phyloP scores from a whole-genome alignment of 169 alveolate genomes.

The Neospora caninum region DNA sequence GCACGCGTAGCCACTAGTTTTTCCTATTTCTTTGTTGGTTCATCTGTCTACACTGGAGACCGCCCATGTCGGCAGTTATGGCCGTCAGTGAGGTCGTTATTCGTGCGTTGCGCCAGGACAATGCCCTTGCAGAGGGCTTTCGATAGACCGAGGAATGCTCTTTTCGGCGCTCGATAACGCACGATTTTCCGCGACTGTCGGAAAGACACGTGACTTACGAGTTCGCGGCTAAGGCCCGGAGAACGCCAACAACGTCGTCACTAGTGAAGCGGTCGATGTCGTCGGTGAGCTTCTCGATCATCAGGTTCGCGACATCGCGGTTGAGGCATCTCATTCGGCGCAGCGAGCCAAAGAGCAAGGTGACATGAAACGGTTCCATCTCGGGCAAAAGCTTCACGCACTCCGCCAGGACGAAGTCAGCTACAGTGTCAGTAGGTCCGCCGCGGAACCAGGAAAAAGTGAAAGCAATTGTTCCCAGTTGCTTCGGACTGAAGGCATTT shows the following conservation, averaged over 20 bases:
- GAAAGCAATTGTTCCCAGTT: background rate
- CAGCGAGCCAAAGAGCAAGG: background rate
- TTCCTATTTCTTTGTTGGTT: too few relatives aligned
- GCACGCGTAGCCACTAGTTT: too few relatives aligned
- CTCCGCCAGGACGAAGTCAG: slow-evolving; percentile 9
- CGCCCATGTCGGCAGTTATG: too few relatives aligned
- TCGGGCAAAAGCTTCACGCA: slow-evolving; percentile 13
- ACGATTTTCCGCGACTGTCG: too few relatives aligned
- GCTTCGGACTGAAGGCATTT: slow-evolving; percentile 25
- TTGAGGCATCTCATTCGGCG: background rate
- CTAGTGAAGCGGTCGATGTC: slow-evolving; percentile 38
- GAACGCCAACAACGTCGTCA: slow-evolving; percentile 1
- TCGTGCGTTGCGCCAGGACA: too few relatives aligned
- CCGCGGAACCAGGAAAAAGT: slow-evolving; percentile 29
- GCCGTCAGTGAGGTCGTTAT: too few relatives aligned
- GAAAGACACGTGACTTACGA: background rate
- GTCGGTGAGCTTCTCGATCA: slow-evolving; percentile 32
- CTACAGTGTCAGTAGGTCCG: background rate
- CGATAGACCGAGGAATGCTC: too few relatives aligned
- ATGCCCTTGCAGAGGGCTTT: too few relatives aligned
- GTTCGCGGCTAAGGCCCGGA: background rate
- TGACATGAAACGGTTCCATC: slow-evolving; percentile 16
- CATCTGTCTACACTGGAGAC: background rate
- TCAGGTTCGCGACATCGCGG: background rate
- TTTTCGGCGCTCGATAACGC: too few relatives aligned